These are phyloP conservation scores for Alopecurus myosuroides DNA, from an alignment of 176 grass and related monocot genomes.

Conservation along the genomic window DNA sequence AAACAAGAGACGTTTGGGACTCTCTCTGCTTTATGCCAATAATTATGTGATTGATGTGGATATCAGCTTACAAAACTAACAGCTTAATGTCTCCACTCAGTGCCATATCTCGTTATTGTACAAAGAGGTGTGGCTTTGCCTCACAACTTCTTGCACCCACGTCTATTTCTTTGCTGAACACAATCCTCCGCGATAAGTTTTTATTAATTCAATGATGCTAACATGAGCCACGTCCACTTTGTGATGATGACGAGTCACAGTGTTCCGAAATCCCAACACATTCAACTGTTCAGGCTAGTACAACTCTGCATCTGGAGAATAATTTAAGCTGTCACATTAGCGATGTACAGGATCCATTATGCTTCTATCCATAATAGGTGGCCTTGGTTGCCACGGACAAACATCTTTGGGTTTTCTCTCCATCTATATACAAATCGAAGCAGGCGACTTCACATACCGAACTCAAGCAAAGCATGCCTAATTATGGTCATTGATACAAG, in stretches of 20 bases:
- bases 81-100: not conserved
- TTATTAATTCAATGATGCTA: not conserved
- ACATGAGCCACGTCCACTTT: not conserved
- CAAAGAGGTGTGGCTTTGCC: not conserved
- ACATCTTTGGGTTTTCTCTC: too few species aligned
- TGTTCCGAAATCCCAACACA: too few species aligned
- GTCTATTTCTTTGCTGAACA: not conserved
- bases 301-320: too few species aligned
- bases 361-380: too few species aligned
- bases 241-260: not conserved
- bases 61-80: not conserved
- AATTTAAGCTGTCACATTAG: too few species aligned
- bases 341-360: too few species aligned
- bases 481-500: too few species aligned
- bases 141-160: not conserved
- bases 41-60: not conserved
- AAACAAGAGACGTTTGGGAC: not conserved
- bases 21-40: constrained; percentile 6
- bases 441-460: too few species aligned
- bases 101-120: not conserved
- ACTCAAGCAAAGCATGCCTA: too few species aligned
- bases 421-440: too few species aligned
- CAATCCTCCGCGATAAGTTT: not conserved
- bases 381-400: too few species aligned
- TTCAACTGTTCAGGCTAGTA: too few species aligned